These are phyloP conservation scores for Schizosaccharomyces octosporus DNA, from an alignment of 805 yeast genomes.

Conservation along the genomic window DNA sequence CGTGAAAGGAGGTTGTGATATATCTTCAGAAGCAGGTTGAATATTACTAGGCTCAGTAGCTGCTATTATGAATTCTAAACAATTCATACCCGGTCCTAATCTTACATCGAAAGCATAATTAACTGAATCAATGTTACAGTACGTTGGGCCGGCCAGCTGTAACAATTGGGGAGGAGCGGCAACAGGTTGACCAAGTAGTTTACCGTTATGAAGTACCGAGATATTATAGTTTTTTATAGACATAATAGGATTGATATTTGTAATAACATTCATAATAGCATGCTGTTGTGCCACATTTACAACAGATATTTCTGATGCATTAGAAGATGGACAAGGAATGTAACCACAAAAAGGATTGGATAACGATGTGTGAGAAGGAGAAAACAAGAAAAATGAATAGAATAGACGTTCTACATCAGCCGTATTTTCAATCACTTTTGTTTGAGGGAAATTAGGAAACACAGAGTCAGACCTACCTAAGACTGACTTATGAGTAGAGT, in stretches of 20 bases:
- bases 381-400: background rate
- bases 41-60: background rate
- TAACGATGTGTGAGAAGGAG: background rate
- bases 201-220: background rate
- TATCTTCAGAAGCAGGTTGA: too few species aligned
- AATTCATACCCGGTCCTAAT: background rate
- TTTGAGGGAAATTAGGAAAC: background rate
- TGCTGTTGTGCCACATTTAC: background rate
- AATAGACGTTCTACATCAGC: background rate
- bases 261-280: background rate
- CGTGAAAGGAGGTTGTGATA: too few species aligned
- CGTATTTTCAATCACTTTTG: background rate
- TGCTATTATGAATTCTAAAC: background rate
- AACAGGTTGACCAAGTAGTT: background rate
- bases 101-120: background rate
- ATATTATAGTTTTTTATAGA: background rate
- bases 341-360: background rate
- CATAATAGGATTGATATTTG: background rate
- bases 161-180: background rate
- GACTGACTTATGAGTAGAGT: background rate
- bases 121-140: background rate
- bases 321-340: background rate
- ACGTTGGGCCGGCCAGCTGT: background rate
- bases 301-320: background rate
- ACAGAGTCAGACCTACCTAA: background rate